These are phyloP conservation scores for Phytophthora citrophthora DNA, from an alignment of 352 stramenopile genomes.

Conservation along the genomic window DNA sequence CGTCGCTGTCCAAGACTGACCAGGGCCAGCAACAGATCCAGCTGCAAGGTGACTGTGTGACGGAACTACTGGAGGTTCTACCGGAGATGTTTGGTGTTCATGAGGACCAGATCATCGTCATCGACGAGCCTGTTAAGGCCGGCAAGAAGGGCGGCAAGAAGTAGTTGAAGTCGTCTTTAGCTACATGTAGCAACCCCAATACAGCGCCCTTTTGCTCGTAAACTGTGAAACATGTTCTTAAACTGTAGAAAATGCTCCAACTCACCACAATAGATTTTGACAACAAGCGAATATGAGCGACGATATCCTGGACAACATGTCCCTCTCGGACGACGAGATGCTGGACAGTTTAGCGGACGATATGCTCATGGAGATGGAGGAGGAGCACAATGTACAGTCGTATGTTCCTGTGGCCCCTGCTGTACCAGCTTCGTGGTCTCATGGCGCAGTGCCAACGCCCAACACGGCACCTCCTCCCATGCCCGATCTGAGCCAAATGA, in stretches of 20 bases:
- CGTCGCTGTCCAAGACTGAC: slow-evolving; percentile 80
- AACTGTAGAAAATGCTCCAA: slow-evolving; percentile 10
- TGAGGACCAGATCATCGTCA: slow-evolving; percentile 75
- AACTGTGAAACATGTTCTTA: slow-evolving; percentile 5
- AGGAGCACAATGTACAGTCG: slow-evolving; percentile 14
- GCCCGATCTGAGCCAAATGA: slow-evolving; percentile 82
- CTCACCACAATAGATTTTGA: slow-evolving; percentile 4
- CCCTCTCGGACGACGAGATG: slow-evolving; percentile 88
- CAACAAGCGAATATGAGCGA: slow-evolving; percentile 48
- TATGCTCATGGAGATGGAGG: slow-evolving; percentile 78
- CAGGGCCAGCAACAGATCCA: slow-evolving; percentile 83
- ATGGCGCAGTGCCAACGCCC: slow-evolving; percentile 10
- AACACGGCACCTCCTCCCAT: slow-evolving; percentile 27
- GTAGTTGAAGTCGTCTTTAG: slow-evolving; percentile 19
- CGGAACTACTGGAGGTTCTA: slow-evolving; percentile 76
- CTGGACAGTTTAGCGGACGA: slow-evolving; percentile 82
- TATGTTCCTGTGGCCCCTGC: slow-evolving; percentile 24
- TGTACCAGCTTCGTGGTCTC: slow-evolving; percentile 38
- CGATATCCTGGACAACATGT: slow-evolving; percentile 85
- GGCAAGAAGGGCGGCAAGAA: slow-evolving; percentile 51
- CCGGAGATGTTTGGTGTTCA: slow-evolving; percentile 80
- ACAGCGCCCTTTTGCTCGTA: slow-evolving; percentile 7
- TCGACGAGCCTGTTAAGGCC: slow-evolving; percentile 70
- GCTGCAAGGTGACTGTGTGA: slow-evolving; percentile 79
- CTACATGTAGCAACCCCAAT: slow-evolving; percentile 1